A percentile compares a stretch with the other conserved stretches of the same genome.
Evolutionary conservation across 192 early-diverging fungal species (phyloP).

Genomic region (Podila horticola): DNA sequence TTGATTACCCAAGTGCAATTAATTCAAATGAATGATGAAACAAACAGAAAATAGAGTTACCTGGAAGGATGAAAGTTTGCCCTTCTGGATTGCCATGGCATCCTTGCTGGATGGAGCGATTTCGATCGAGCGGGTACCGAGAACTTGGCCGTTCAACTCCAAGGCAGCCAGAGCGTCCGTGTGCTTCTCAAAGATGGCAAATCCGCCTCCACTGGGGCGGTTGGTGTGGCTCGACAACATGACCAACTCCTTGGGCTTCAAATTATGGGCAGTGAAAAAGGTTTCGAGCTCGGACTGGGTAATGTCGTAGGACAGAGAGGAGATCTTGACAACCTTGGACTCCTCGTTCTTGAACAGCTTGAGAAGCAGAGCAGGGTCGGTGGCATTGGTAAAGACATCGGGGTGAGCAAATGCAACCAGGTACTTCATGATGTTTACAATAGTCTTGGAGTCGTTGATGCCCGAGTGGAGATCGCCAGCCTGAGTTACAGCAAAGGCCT

Average conservation of each 20-base stretch:
- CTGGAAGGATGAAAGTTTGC: constrained; percentile 67
- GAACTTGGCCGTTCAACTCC: constrained; percentile 68
- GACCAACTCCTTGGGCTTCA: constrained; percentile 66
- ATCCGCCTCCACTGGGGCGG: constrained; percentile 71
- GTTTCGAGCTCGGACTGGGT: constrained; percentile 70
- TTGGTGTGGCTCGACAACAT: constrained; percentile 69
- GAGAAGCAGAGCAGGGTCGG: constrained; percentile 69
- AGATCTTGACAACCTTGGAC: constrained; percentile 72
- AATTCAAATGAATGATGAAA: constrained; percentile 6
- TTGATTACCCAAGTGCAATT: neutral
- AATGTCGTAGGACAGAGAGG: constrained; percentile 68
- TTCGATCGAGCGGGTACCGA: constrained; percentile 69
- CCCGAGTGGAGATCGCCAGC: constrained; percentile 64
- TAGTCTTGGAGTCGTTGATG: constrained; percentile 70
- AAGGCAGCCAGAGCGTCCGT: constrained; percentile 70
- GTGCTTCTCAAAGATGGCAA: constrained; percentile 71
- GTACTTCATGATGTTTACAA: constrained; percentile 66
- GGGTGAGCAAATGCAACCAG: constrained; percentile 57
- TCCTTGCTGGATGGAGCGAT: constrained; percentile 69
- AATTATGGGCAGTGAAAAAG: constrained; percentile 64
- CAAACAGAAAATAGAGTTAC: constrained; percentile 32
- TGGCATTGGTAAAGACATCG: constrained; percentile 70
- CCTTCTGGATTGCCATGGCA: constrained; percentile 67
- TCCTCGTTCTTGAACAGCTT: constrained; percentile 71
- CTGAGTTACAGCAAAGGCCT: constrained; percentile 58